Percentiles rank a stretch among this genome's conserved stretches.
These are phyloP conservation scores for Ceratocystis cacaofunesta DNA, from an alignment of 2,329 filamentous ascomycete genomes.

Conservation along the genomic window DNA sequence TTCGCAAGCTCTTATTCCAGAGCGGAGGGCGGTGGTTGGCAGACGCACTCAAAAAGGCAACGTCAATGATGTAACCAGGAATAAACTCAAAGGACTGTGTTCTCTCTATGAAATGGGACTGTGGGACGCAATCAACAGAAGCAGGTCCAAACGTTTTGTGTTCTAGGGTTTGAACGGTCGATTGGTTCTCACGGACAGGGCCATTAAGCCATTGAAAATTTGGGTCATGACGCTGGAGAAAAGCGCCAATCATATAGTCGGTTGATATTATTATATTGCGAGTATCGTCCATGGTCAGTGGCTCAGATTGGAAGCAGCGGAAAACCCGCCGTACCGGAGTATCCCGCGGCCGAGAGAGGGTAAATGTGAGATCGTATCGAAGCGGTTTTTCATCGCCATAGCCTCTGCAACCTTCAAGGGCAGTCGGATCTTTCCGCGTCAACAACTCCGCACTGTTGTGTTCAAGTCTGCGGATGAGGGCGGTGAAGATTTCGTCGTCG, in stretches of 20 bases:
- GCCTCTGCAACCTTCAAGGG: constrained; percentile 28
- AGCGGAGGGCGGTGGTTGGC: constrained; percentile 24
- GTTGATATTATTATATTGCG: constrained; percentile 34
- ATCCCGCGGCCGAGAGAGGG: constrained; percentile 25
- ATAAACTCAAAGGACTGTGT: constrained; percentile 32
- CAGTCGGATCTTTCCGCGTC: constrained; percentile 36
- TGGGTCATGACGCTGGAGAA: constrained; percentile 36
- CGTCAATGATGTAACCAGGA: constrained; percentile 35
- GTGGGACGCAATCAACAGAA: constrained; percentile 33
- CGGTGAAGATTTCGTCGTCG: constrained; percentile 32
- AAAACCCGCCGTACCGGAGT: constrained; percentile 30
- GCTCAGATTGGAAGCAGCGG: constrained; percentile 36
- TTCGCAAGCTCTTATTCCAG: constrained; percentile 28
- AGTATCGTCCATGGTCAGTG: constrained; percentile 30
- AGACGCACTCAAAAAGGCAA: constrained; percentile 32
- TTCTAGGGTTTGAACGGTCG: constrained; percentile 27
- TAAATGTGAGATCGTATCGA: constrained; percentile 35
- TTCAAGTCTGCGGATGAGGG: constrained; percentile 35
- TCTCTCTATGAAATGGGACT: constrained; percentile 30
- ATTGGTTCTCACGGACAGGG: constrained; percentile 28
- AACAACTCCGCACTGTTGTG: constrained; percentile 39
- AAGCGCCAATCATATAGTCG: constrained; percentile 37
- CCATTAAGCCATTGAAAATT: constrained; percentile 34
- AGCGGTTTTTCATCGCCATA: constrained; percentile 28
- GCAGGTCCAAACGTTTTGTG: constrained; percentile 31